Evolutionary conservation across 495 filamentous ascomycete genomes (phyloP), one percentile per base, ranked within the genome.

Genomic region (Aspergillus kassunensis): DNA sequence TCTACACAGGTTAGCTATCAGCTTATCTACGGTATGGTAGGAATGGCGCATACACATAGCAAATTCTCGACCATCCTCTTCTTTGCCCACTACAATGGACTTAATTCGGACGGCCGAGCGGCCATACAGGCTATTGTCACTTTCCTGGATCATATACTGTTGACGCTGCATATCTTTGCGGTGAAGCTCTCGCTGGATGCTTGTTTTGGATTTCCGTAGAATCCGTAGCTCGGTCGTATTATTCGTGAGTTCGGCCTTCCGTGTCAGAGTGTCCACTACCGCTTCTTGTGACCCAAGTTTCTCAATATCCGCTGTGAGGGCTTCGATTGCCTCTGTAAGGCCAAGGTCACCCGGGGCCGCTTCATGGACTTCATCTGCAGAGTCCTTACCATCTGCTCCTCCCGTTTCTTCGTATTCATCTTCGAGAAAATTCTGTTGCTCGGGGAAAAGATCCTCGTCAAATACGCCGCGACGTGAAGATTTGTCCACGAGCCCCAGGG

Each of bases 91-190:
- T 66, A 93, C 90, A 53, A 95, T 91, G 2, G 87, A 87, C 65
- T 89, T 91, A 69, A 99, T 97, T 47, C 80, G 85, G 53, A 97
- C 82, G 5, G 81, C 87, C 4, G 93, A 90, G 11, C 93, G 86
- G 13, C 93, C 93, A 66, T 93, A 97, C 34, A 99, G 74, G 66
- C 91, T 96, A 68, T 97, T 99, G 61, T 97, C 95, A 63, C 90
- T 96, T 66, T 97, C 92, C 65, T 99, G 95, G 33, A 97, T 84
- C 55, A 95, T 90, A 59, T 97, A 99, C 65, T 97, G 95, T 68
- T 96, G 91, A 34, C 90, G 79, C 68, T 99, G 95, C 61, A 99
- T 78, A 69, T 97, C 93, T 65, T 97, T 97, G 24, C 93, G 82
- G 33, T 89, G 80, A 31, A 96, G 90, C 64, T 99, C 95, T 35